Percentiles rank a stretch among this genome's conserved stretches.
These are phyloP conservation scores for Pythium diclinum DNA, from an alignment of 352 stramenopile genomes.

Conservation along the genomic window DNA sequence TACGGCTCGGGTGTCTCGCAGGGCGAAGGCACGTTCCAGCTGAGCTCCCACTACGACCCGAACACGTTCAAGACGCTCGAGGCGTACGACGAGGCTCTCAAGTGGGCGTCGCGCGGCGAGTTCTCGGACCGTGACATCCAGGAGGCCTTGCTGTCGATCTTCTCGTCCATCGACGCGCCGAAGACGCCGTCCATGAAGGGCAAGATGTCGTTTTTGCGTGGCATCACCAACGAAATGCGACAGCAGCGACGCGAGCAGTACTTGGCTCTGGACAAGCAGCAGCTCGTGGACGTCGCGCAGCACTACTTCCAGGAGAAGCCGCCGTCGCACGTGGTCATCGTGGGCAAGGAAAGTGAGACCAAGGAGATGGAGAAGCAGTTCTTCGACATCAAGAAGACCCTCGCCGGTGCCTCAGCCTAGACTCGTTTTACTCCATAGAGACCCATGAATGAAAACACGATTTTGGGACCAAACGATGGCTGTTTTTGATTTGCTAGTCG, in stretches of 20 bases:
- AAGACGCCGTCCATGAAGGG: slow-evolving; percentile 74
- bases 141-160: slow-evolving; percentile 78
- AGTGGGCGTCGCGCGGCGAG: slow-evolving; percentile 44
- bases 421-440: background rate
- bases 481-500: no score
- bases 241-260: slow-evolving; percentile 72
- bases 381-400: slow-evolving; percentile 24
- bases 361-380: slow-evolving; percentile 22
- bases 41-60: slow-evolving; percentile 84
- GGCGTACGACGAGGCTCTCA: slow-evolving; percentile 55
- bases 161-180: slow-evolving; percentile 70
- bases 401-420: background rate
- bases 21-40: slow-evolving; percentile 72
- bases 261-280: slow-evolving; percentile 37
- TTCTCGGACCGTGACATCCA: slow-evolving; percentile 77
- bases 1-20: slow-evolving; percentile 73
- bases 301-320: slow-evolving; percentile 46
- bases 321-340: slow-evolving; percentile 45
- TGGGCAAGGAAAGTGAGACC: slow-evolving; percentile 51
- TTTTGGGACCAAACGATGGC: background rate
- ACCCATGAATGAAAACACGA: background rate
- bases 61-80: slow-evolving; percentile 79
- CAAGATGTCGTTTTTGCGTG: slow-evolving; percentile 71
- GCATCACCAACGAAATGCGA: slow-evolving; percentile 83
- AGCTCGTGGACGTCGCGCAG: slow-evolving; percentile 52